These are phyloP conservation scores for Ceratobasidium sp. DNA, from an alignment of 1,284 basidiomycete species.

Conservation along the genomic window DNA sequence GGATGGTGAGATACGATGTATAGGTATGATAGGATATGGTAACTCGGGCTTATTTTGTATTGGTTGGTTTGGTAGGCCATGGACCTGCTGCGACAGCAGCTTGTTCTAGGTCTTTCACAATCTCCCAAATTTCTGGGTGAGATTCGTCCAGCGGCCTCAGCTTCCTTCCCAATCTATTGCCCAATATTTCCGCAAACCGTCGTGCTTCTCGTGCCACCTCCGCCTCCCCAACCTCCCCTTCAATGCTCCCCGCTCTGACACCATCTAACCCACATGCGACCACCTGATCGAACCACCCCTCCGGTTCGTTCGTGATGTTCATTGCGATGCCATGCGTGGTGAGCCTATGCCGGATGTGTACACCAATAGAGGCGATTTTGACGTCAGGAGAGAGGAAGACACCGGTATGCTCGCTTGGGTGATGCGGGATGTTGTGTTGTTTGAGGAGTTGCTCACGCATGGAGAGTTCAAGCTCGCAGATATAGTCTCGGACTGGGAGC, in stretches of 20 bases:
- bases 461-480: conserved; percentile 73
- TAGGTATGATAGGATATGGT: neutral
- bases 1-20: conserved; percentile 14
- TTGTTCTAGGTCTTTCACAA: conserved; percentile 42
- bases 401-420: conserved; percentile 76
- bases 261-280: conserved; percentile 94
- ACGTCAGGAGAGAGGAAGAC: conserved; percentile 71
- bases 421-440: conserved; percentile 64
- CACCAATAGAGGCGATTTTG: conserved; percentile 94
- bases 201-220: conserved; percentile 47
- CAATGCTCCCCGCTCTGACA: conserved; percentile 71
- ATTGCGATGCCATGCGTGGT: conserved; percentile 96
- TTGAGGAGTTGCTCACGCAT: conserved; percentile 68
- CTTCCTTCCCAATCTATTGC: conserved; percentile 52
- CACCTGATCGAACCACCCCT: conserved; percentile 85
- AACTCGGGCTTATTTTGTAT: conserved; percentile 5
- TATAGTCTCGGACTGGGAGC: conserved; percentile 69
- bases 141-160: conserved; percentile 52
- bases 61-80: conserved; percentile 40
- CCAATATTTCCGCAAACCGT: conserved; percentile 48
- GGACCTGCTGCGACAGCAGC: conserved; percentile 40
- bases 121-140: conserved; percentile 49
- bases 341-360: conserved; percentile 93
- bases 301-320: conserved; percentile 85
- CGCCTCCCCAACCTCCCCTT: conserved; percentile 40